Evolutionary conservation across 148 eudicot species (phyloP).

Genomic region (Pharnaceum exiguum): DNA sequence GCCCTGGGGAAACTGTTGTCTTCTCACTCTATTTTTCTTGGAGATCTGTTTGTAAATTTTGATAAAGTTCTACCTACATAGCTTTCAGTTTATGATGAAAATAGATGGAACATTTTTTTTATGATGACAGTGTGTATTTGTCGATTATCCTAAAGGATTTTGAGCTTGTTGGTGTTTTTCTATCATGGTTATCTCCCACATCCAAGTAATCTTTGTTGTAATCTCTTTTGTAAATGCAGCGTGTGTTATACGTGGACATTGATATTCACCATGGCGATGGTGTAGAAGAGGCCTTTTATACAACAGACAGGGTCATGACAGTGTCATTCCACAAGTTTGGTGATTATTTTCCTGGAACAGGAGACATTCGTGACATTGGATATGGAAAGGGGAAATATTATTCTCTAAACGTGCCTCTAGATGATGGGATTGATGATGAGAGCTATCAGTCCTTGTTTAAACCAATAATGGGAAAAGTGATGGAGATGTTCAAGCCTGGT

Average conservation of each 20-base stretch:
- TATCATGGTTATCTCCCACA: neutral
- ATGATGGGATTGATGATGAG: conserved; percentile 74
- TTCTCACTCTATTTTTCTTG: too few relatives aligned
- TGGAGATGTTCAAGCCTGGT: conserved; percentile 72
- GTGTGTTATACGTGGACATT: conserved; percentile 65
- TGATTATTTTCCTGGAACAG: conserved; percentile 68
- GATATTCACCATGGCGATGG: conserved; percentile 76
- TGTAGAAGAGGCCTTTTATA: conserved; percentile 68
- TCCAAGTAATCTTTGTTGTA: neutral
- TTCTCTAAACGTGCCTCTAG: conserved; percentile 59
- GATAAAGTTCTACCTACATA: too few relatives aligned
- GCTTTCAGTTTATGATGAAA: too few relatives aligned
- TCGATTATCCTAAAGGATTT: too few relatives aligned
- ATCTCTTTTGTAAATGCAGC: conserved; percentile 32
- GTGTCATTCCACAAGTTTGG: conserved; percentile 73
- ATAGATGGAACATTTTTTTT: too few relatives aligned
- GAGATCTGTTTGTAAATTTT: too few relatives aligned
- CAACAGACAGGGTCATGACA: conserved; percentile 76
- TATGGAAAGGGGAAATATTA: conserved; percentile 54
- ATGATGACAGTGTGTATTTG: too few relatives aligned
- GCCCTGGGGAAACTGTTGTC: too few relatives aligned
- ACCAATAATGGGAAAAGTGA: conserved; percentile 77
- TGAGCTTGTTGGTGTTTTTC: neutral
- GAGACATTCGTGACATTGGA: conserved; percentile 56
- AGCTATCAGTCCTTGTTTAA: conserved; percentile 52